Evolutionary conservation across 768 basidiomycete species (phyloP).

Genomic region (Lentinula raphanica): DNA sequence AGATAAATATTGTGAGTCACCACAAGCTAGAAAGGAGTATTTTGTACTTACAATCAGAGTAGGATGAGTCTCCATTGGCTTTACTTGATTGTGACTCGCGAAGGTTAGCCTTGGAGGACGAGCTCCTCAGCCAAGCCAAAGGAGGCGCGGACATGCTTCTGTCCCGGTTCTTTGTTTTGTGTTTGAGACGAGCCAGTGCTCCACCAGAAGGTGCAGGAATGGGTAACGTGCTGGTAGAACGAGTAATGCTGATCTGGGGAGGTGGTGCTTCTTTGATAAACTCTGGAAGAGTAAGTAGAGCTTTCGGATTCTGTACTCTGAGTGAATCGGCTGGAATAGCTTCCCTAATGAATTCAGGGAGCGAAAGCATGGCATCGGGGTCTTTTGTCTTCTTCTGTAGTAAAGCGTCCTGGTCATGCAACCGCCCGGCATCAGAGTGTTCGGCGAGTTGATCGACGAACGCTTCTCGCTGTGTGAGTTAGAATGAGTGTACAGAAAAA

Average conservation of each 20-base stretch:
- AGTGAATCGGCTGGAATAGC: conserved; percentile 32
- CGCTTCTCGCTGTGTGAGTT: conserved; percentile 48
- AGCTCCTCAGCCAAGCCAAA: conserved; percentile 46
- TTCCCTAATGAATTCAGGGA: conserved; percentile 64
- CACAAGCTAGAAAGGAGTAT: not conserved
- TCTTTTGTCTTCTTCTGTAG: conserved; percentile 41
- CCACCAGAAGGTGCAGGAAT: conserved; percentile 7
- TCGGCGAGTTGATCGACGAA: conserved; percentile 72
- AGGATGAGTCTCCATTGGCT: not conserved
- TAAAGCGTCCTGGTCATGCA: conserved; percentile 76
- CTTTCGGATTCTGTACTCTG: conserved; percentile 32
- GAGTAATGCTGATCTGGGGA: conserved; percentile 17
- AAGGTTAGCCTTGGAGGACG: conserved; percentile 7
- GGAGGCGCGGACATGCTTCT: conserved; percentile 61
- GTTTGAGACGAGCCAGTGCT: conserved; percentile 12
- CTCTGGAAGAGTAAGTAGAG: conserved; percentile 53
- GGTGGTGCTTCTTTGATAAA: conserved; percentile 50
- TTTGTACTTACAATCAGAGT: not conserved
- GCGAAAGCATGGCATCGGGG: conserved; percentile 47
- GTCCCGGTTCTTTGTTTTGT: conserved; percentile 30
- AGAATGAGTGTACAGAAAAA: not conserved
- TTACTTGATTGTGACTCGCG: conserved; percentile 1
- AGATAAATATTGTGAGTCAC: conserved; percentile 4
- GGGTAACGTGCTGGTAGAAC: not conserved
- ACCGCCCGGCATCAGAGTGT: conserved; percentile 68